Evolutionary conservation across 1,284 basidiomycete genomes (phyloP).

Genomic region (Athelia psychrophila): DNA sequence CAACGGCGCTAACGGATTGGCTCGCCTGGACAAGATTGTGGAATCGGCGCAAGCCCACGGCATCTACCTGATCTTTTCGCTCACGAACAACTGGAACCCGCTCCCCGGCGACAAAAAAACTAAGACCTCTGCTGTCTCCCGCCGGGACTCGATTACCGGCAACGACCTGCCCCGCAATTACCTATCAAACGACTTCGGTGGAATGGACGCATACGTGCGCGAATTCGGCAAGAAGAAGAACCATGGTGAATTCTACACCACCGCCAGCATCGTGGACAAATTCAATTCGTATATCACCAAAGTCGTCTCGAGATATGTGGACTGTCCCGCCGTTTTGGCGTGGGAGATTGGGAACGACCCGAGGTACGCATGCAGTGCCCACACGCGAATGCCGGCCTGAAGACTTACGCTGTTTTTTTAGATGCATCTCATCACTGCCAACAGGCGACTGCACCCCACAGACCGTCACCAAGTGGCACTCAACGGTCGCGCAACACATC

Average conservation of each 20-base stretch:
- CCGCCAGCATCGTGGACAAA: conserved; percentile 42
- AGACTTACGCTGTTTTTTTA: too few species aligned
- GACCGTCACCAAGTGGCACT: conserved; percentile 56
- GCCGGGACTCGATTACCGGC: conserved; percentile 39
- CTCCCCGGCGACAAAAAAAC: conserved; percentile 19
- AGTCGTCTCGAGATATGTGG: conserved; percentile 52
- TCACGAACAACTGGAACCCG: conserved; percentile 73
- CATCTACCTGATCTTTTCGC: conserved; percentile 57
- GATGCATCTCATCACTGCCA: conserved; percentile 53
- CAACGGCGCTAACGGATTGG: conserved; percentile 60
- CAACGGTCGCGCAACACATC: conserved; percentile 42
- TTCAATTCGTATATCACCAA: conserved; percentile 57
- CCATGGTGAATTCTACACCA: conserved; percentile 60
- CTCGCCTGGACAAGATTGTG: conserved; percentile 64
- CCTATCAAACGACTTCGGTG: conserved; percentile 64
- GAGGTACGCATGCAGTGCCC: conserved; percentile 43
- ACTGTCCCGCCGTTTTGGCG: conserved; percentile 47
- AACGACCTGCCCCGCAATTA: conserved; percentile 51
- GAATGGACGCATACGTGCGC: conserved; percentile 65
- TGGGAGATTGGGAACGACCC: conserved; percentile 70
- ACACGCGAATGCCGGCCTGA: too few species aligned
- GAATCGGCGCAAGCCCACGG: conserved; percentile 55
- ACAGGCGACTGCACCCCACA: conserved; percentile 45
- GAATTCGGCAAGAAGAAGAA: conserved; percentile 37
- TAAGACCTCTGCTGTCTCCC: too few species aligned